phyloP scores from a whole-genome alignment of 169 alveolate species.

The Miamiensis avidus region DNA sequence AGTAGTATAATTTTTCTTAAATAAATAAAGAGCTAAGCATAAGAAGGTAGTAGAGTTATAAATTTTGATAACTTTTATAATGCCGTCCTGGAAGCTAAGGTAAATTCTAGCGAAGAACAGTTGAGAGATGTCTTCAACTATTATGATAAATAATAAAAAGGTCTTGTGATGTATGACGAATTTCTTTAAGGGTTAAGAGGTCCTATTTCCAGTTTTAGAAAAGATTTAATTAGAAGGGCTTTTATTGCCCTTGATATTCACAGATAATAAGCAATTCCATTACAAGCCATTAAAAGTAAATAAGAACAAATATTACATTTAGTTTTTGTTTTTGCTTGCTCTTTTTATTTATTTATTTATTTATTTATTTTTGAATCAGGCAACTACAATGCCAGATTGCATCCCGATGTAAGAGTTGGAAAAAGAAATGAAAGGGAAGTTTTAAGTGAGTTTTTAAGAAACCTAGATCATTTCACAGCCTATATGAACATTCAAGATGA shows the following conservation, averaged over 20 bases:
- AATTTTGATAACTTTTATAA: conserved; percentile 47
- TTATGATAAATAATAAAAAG: conserved; percentile 68
- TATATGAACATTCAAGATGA: conserved; percentile 18
- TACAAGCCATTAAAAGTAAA: conserved; percentile 57
- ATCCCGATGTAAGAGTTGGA: conserved; percentile 79
- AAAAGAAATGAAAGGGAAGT: conserved; percentile 76
- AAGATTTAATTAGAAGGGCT: conserved; percentile 59
- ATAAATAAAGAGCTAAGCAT: too few relatives aligned
- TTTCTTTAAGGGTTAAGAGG: conserved; percentile 76
- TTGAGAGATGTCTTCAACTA: conserved; percentile 55
- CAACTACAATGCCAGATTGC: conserved; percentile 66
- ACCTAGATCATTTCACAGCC: conserved; percentile 53
- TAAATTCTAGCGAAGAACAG: conserved; percentile 50
- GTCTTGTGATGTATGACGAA: conserved; percentile 75
- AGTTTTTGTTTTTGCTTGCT: too few relatives aligned
- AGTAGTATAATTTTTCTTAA: too few relatives aligned
- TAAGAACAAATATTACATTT: too few relatives aligned
- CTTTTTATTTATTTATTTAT: too few relatives aligned
- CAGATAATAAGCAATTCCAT: conserved; percentile 60
- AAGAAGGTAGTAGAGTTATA: too few relatives aligned
- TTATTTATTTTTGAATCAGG: conserved; percentile 22
- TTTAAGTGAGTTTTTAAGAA: conserved; percentile 73
- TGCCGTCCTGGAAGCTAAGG: conserved; percentile 59
- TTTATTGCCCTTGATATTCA: conserved; percentile 65
- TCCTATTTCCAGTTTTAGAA: conserved; percentile 67